Evolutionary conservation across 1,284 basidiomycete species (phyloP), one percentile per base, ranked within the genome.

Genomic region (Malassezia furfur): DNA sequence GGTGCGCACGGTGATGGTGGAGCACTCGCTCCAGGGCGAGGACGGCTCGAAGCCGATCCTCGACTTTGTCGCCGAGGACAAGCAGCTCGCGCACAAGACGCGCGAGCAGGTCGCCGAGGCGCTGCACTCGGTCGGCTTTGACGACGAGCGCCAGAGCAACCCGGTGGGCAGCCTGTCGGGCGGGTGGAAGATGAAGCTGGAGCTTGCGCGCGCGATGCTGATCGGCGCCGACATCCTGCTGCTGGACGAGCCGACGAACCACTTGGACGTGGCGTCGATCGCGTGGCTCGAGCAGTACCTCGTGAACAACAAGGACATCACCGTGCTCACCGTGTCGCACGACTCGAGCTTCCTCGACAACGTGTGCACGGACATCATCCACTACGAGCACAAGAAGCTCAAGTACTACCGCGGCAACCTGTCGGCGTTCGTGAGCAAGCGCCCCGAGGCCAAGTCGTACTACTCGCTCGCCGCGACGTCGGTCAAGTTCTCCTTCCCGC

Each of bases 291-390:
- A 96, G 77, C 79, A 88, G 65, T 98, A 91, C 79, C 82, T 74
- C 30, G 63, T 70, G 48, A 64, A 62, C 51, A 70, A 72, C 65
- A 56, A 58, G 50, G 61, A 74, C 59, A 70, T 72, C 62, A 98
- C 93, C 51, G 91, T 88, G 76, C 80, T 98, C 66, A 91, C 96
- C 70, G 82, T 98, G 76, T 94, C 90, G 78, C 93, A 98, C 81
- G 93, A 98, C 79, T 94, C 91, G 66, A 86, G 89, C 72, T 98
- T 98, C 81, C 80, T 98, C 66, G 93, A 98, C 80, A 87, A 88
- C 76, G 84, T 96, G 58, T 96, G 91, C 64, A 91, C 93, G 63
- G 93, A 98, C 77, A 91, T 98, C 71, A 88, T 96, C 65, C 93
- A 96, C 79, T 98, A 96, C 79, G 91, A 96, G 78, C 79, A 80